Evolutionary conservation across 768 basidiomycete species (phyloP), one percentile per base, ranked within the genome.

Genomic region (Crassisporium funariophilum): DNA sequence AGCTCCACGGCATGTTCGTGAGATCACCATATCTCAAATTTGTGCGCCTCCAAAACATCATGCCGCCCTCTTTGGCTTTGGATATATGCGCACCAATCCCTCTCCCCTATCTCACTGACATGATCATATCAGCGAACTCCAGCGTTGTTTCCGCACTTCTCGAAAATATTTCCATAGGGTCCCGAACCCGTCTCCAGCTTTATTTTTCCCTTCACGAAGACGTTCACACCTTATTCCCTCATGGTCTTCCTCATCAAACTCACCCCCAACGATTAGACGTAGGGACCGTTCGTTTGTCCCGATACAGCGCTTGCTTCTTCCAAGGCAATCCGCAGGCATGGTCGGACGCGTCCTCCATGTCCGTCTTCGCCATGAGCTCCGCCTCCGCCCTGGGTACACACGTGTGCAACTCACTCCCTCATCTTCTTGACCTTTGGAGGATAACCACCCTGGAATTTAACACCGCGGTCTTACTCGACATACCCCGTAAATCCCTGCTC

Each of bases 1-100:
- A 72, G 42, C 53, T 76, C 4, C 60, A 61, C 23, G 37, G 50
- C n/a, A 61, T 76, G 16, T 61, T 73, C 25, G 22, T 45, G 12
- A 44, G 55, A 24, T 74, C 71, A 7, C 70, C 70, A 2, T 35
- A 54, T 35, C 54, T 74, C n/a, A 61, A 68, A 42, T 62, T 55
- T 29, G 22, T 74, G 27, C 55, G 58, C 4, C 54, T 73, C 4
- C 66, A 70, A 45, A 57, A 59, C 45, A 54, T 70, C 49, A 48
- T 68, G 16, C 63, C 59, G 10, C 47, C 58, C 6, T 35, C 46
- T 2, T 21, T 44, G 13, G 55, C 50, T 8, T 35, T 24, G 19
- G 33, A 34, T 22, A 7, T 50, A 13, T 29, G 27, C 22, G 27
- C 38, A 20, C 43, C 52, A 24, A 50, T 65, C 23, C 43, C 31